Evolutionary conservation across 2,329 filamentous ascomycete species (phyloP), one percentile per base, ranked within the genome.

Genomic region (Cytospora schulzeri): DNA sequence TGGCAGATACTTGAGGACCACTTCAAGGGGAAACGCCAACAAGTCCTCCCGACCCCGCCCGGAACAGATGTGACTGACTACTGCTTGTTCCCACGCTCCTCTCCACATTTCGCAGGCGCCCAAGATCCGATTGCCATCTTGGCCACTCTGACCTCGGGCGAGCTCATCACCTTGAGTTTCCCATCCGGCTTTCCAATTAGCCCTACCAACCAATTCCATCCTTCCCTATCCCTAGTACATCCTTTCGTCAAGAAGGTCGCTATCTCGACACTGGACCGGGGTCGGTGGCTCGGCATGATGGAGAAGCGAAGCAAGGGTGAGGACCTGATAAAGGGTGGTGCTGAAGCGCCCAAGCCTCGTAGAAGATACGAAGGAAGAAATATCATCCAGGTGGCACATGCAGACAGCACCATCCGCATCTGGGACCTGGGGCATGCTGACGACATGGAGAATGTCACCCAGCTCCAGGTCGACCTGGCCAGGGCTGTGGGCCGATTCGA

Each of bases 401-500:
- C 90, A 3, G 95, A 99, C 76, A 92, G 93, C 60, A 96, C 91
- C 0, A 82, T 99, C n/a, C 85, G 93, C 35, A 81, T 98, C 8
- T 99, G 93, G 93, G 95, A 99, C 76, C 87, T 90, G 24, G 95
- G 95, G 0, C 91, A 96, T 71, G 91, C 88, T 17, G 95, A 99
- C 73, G 92, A 97, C 71, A 91, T 99, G 58, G 95, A 99, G 76
- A 98, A 98, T 71, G 83, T 87, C 15, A 81, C 83, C 4, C 83
- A 92, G 60, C 79, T 98, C 28, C 94, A 99, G 77, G 88, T 96
- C 7, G 94, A 99, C 71, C 81, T 98, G 45, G 90, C 91, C 8
- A 85, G 92, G 68, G 91, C 94, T 2, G 81, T 98, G 5, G 91
- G 90, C 60, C 87, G 92, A n/a, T 90, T 85, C 66, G 87, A 92